Conservation (phyloP, 1,284 basidiomycete species). For the Trichosporon sp. region DNA sequence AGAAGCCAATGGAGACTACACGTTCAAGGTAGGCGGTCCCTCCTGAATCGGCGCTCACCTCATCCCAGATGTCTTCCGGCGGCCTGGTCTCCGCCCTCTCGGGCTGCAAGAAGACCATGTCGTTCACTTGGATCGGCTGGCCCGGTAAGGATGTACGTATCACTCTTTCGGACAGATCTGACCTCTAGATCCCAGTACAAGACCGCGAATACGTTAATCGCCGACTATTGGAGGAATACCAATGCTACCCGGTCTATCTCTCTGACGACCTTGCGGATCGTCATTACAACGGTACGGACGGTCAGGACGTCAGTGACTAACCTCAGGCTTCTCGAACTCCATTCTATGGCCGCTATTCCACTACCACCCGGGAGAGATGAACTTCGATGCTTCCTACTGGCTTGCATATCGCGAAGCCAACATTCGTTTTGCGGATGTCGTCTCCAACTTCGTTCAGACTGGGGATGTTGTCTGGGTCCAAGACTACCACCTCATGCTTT, state of each 20-base stretch:
- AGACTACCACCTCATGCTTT: slow-evolving; percentile 95
- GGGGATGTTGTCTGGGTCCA: slow-evolving; percentile 99
- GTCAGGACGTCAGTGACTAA: background rate
- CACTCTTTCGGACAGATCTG: background rate
- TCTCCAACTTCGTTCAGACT: slow-evolving; percentile 67
- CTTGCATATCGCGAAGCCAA: slow-evolving; percentile 96
- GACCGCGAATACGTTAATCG: slow-evolving; percentile 80
- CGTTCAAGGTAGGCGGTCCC: slow-evolving; percentile 67
- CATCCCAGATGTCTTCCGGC: slow-evolving; percentile 74
- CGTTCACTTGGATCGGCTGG: slow-evolving; percentile 95
- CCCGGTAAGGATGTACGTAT: slow-evolving; percentile 47
- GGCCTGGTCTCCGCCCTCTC: slow-evolving; percentile 90
- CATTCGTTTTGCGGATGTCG: slow-evolving; percentile 84
- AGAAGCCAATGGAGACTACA: slow-evolving; percentile 79
- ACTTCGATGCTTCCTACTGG: slow-evolving; percentile 98
- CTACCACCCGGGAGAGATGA: slow-evolving; percentile 98
- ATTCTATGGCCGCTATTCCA: slow-evolving; percentile 99
- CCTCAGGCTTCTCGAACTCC: slow-evolving; percentile 79
- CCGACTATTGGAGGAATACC: slow-evolving; percentile 86
- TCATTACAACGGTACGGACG: slow-evolving; percentile 76
- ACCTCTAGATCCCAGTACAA: slow-evolving; percentile 70
- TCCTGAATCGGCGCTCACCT: no score
- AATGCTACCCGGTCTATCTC: slow-evolving; percentile 95
- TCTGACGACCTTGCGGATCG: slow-evolving; percentile 94
- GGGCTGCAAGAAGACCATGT: slow-evolving; percentile 93